These are phyloP conservation scores for Thalassia testudinum DNA, from an alignment of 116 monocot genomes.

Conservation along the genomic window DNA sequence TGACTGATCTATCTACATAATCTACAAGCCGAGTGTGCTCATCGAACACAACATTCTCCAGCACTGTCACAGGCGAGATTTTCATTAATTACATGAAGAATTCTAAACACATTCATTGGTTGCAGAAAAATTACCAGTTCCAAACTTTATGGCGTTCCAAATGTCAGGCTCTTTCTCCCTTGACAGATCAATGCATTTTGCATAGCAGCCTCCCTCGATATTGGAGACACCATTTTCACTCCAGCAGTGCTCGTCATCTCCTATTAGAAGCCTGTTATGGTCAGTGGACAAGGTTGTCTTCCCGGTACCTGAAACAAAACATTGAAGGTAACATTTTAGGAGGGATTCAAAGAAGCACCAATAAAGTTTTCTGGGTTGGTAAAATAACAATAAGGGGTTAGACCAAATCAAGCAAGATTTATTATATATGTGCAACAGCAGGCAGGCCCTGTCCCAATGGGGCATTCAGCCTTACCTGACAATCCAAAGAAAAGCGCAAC, in stretches of 20 bases:
- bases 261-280: conserved; percentile 74
- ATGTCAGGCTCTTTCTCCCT: conserved; percentile 89
- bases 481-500: conserved; percentile 98
- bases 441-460: conserved; percentile 22
- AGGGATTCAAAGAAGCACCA: not conserved
- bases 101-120: not conserved
- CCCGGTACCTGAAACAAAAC: conserved; percentile 44
- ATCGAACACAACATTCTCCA: conserved; percentile 90
- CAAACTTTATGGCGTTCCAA: conserved; percentile 94
- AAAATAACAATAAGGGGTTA: too few species aligned
- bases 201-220: conserved; percentile 97
- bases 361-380: not conserved
- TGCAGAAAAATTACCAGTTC: conserved; percentile 40
- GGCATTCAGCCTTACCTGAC: conserved; percentile 48
- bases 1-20: conserved; percentile 71
- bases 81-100: not conserved
- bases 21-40: conserved; percentile 80
- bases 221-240: conserved; percentile 90
- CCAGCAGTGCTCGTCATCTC: conserved; percentile 97
- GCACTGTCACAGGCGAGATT: conserved; percentile 31
- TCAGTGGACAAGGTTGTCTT: conserved; percentile 96
- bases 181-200: conserved; percentile 77
- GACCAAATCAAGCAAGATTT: too few species aligned
- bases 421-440: conserved; percentile 17
- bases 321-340: not conserved